Evolutionary conservation across 208 protist species (phyloP).

Genomic region (Herpetomonas tarakana): DNA sequence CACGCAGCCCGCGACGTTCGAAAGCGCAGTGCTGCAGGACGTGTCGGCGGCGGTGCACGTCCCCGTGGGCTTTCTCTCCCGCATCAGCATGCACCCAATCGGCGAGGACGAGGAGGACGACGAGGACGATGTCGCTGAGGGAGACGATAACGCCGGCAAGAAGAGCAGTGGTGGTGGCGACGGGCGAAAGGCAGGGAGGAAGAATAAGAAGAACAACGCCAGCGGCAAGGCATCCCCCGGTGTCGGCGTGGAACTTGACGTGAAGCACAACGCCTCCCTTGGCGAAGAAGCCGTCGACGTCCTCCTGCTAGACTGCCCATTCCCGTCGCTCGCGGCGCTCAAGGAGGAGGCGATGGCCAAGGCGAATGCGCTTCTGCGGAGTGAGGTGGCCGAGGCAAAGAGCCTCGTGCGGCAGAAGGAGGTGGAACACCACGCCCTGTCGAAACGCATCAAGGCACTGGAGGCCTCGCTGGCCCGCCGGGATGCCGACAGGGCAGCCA

Average conservation of each 20-base stretch:
- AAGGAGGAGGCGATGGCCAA: slow-evolving; percentile 21
- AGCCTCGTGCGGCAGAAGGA: slow-evolving; percentile 17
- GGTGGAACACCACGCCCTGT: slow-evolving; percentile 17
- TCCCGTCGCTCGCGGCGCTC: slow-evolving; percentile 29
- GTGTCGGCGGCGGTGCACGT: slow-evolving; percentile 41
- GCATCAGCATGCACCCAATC: slow-evolving; percentile 32
- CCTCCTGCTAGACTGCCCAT: slow-evolving; percentile 38
- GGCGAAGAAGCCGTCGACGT: slow-evolving; percentile 37
- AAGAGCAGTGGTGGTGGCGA: too few species aligned
- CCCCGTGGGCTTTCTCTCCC: slow-evolving; percentile 32
- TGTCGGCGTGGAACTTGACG: slow-evolving; percentile 43
- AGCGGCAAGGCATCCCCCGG: slow-evolving; percentile 6
- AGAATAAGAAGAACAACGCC: background rate
- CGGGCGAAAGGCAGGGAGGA: too few species aligned
- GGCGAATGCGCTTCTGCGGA: slow-evolving; percentile 15
- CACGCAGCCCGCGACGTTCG: slow-evolving; percentile 33
- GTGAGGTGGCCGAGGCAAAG: slow-evolving; percentile 20
- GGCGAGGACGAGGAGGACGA: slow-evolving; percentile 19
- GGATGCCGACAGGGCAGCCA: slow-evolving; percentile 20
- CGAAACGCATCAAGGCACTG: slow-evolving; percentile 19
- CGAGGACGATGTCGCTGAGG: background rate
- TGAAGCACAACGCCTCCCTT: slow-evolving; percentile 34
- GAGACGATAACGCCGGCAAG: background rate
- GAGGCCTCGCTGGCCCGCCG: slow-evolving; percentile 47
- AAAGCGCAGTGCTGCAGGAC: slow-evolving; percentile 38